Conservation (phyloP, 345 rosid species). For the Aethionema arabicum region DNA sequence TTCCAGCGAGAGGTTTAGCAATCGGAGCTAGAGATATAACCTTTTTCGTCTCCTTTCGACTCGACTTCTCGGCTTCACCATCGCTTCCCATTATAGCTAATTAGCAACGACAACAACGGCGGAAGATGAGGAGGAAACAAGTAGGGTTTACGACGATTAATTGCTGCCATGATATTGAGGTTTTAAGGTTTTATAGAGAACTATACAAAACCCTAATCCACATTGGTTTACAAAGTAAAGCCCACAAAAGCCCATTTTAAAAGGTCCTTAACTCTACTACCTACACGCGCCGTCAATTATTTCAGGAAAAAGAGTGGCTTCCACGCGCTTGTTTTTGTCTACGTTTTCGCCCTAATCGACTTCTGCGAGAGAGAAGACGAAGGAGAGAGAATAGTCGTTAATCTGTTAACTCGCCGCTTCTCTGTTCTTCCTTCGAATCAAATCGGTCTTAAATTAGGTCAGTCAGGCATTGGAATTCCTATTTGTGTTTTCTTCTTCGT, state of each 20-base stretch:
- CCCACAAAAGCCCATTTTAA: slow-evolving; percentile 23
- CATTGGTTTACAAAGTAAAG: slow-evolving; percentile 5
- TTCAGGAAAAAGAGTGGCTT: slow-evolving; percentile 2
- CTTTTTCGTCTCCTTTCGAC: slow-evolving; percentile 59
- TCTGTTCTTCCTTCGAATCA: not conserved
- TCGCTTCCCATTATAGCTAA: slow-evolving; percentile 66
- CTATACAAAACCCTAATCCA: slow-evolving; percentile 14
- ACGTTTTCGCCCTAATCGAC: slow-evolving; percentile 29
- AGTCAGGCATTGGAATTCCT: not conserved
- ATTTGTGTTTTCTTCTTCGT: not conserved
- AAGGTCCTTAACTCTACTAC: not conserved
- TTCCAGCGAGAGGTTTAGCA: slow-evolving; percentile 90
- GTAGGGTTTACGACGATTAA: slow-evolving; percentile 24
- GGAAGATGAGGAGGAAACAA: slow-evolving; percentile 26
- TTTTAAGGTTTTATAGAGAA: slow-evolving; percentile 28
- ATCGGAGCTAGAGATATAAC: slow-evolving; percentile 73
- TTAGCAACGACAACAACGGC: not conserved
- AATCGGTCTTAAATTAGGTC: slow-evolving; percentile 6
- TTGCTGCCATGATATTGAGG: not conserved
- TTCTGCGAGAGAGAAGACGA: slow-evolving; percentile 13
- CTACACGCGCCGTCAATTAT: slow-evolving; percentile 25
- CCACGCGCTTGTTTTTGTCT: slow-evolving; percentile 30
- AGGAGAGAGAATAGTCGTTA: slow-evolving; percentile 20
- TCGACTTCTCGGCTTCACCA: slow-evolving; percentile 64
- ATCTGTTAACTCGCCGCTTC: not conserved